Base-by-base conservation (phyloP, 371 early-diverging fungal genomes). In the Mortierella sp. region DNA sequence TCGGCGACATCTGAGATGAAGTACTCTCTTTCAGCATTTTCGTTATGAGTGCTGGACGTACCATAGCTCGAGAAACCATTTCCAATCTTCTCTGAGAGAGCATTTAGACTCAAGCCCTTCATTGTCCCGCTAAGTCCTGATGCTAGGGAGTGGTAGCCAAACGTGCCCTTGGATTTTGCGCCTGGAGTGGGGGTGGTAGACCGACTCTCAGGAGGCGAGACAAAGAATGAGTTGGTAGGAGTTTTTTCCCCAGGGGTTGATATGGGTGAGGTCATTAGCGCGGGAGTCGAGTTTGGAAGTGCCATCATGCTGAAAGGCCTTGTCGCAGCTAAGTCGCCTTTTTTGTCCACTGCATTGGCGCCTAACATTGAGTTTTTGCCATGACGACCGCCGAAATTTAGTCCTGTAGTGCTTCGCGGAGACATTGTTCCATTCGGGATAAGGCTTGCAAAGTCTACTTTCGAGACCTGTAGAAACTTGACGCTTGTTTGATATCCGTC, bases 61-160 rank as follows among this genome's bases (percentile, higher is more conserved):
- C 66, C 45, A 30, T 79, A 75, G 61, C 68, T 65, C 28, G 79
- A 61, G 51, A 81, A 81, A 1, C 83, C 83, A 45, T 67, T 66
- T 1, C 83, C 83, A 73, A 81, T 64, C 76, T 81, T 81, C 22
- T 81, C 83, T 14, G 83, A 81, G 1, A 81, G 68, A 12, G 73
- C 30, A 28, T 76, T 81, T 22, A 81, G 67, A 55, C 83, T 81
- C n/a, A 81, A 67, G 14, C 83, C 83, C 64, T 81, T 81, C 76
- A 81, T 81, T 0, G 83, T 76, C 12, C 83, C 83, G 24, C 73
- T 73, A 39, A 81, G 67, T 45, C 83, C 83, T 16, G 76, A 73
- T 11, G 83, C 59, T 37, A 81, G 61, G 14, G 81, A 60, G n/a
- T 69, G 72, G 49, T 81, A 81, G 1, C 77, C 77, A 51, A 81